These are phyloP conservation scores for Phylloporus sp. DNA, from an alignment of 768 basidiomycete genomes.

Conservation along the genomic window DNA sequence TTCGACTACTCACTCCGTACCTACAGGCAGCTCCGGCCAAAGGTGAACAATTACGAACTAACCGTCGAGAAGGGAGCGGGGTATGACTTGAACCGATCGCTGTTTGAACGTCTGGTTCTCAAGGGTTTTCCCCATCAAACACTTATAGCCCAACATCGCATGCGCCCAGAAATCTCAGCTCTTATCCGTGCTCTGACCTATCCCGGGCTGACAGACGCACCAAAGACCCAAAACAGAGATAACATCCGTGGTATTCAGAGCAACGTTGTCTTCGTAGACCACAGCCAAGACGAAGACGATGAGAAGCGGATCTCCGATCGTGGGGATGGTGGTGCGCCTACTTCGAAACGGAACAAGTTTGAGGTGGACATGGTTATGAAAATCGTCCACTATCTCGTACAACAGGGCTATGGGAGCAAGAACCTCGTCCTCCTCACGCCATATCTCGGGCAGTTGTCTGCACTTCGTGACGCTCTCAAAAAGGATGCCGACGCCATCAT, in stretches of 20 bases:
- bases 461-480: background rate
- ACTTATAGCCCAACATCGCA: slow-evolving; percentile 59
- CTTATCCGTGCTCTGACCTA: slow-evolving; percentile 63
- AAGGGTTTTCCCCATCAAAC: slow-evolving; percentile 59
- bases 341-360: slow-evolving; percentile 58
- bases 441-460: slow-evolving; percentile 52
- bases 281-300: slow-evolving; percentile 52
- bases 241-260: slow-evolving; percentile 51
- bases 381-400: slow-evolving; percentile 59
- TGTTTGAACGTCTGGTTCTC: slow-evolving; percentile 66
- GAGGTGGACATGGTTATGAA: slow-evolving; percentile 65
- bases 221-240: slow-evolving; percentile 45
- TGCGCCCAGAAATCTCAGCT: slow-evolving; percentile 69
- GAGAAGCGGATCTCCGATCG: slow-evolving; percentile 38
- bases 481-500: background rate
- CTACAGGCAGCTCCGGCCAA: slow-evolving; percentile 64
- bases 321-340: slow-evolving; percentile 42
- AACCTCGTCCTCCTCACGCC: slow-evolving; percentile 65
- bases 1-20: background rate
- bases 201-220: slow-evolving; percentile 56
- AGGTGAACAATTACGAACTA: slow-evolving; percentile 60
- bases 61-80: slow-evolving; percentile 68
- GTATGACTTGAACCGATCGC: slow-evolving; percentile 60
- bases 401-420: slow-evolving; percentile 63
- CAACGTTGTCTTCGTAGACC: slow-evolving; percentile 61